A percentile compares a stretch with the other conserved stretches of the same genome.
Evolutionary conservation across 768 basidiomycete species (phyloP).

Genomic region (Leccinum rimulosum): DNA sequence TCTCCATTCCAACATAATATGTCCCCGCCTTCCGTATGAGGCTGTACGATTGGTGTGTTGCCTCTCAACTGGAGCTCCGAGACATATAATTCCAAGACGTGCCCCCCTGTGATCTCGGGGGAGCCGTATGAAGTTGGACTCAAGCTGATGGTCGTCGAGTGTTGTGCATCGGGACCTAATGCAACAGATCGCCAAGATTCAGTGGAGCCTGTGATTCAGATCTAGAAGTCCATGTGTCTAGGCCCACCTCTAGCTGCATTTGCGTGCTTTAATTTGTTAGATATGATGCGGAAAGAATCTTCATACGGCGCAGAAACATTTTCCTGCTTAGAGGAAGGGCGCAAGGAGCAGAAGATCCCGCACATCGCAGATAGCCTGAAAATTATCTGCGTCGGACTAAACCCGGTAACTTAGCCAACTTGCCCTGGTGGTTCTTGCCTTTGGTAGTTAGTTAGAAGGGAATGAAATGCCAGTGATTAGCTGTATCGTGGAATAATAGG

Average conservation of each 20-base stretch:
- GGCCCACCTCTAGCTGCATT: constrained; percentile 58
- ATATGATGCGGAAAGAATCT: constrained; percentile 22
- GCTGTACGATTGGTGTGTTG: constrained; percentile 54
- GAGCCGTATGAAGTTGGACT: constrained; percentile 1
- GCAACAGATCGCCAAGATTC: constrained; percentile 1
- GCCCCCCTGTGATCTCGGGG: constrained; percentile 21
- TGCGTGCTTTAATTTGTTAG: constrained; percentile 39
- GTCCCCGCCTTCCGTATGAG: constrained; percentile 56
- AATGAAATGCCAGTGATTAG: neutral
- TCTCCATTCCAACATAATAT: constrained; percentile 88
- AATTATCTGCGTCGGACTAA: neutral
- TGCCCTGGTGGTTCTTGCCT: neutral
- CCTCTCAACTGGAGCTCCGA: constrained; percentile 80
- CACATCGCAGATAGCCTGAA: constrained; percentile 47
- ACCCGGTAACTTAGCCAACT: neutral
- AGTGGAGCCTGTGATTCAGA: neutral
- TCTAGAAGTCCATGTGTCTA: neutral
- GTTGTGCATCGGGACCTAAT: constrained; percentile 67
- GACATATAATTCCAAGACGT: constrained; percentile 51
- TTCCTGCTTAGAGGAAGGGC: constrained; percentile 12
- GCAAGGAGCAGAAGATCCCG: constrained; percentile 60
- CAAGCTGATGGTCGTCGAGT: constrained; percentile 26
- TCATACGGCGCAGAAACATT: neutral
- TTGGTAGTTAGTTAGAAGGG: neutral
- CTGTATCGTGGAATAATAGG: neutral